Percentiles rank a stretch among this genome's conserved stretches.
phyloP scores from a whole-genome alignment of 176 grass and related monocot species.

The Raddia guianensis region DNA sequence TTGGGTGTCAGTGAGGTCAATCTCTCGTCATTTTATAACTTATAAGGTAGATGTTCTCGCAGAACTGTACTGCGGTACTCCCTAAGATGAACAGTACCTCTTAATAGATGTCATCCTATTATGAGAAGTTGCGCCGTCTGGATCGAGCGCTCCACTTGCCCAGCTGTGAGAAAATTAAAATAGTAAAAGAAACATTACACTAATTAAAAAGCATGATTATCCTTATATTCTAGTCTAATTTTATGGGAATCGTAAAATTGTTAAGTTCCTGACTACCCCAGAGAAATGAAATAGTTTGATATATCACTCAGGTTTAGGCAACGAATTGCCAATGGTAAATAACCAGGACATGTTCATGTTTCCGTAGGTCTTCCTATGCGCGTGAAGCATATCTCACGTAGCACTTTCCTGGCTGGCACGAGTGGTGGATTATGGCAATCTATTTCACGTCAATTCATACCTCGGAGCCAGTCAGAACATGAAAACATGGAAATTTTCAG shows the following conservation, averaged over 20 bases:
- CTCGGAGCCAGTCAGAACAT: not conserved
- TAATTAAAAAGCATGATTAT: not conserved
- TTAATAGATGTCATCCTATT: constrained; percentile 78
- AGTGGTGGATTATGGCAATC: not conserved
- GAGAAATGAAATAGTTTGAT: constrained; percentile 23
- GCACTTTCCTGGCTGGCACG: not conserved
- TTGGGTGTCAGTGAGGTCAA: too few species aligned
- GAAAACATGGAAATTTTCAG: not conserved
- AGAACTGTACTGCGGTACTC: not conserved
- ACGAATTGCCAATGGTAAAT: not conserved
- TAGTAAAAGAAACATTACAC: constrained; percentile 20
- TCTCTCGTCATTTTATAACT: not conserved
- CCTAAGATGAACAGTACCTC: constrained; percentile 53
- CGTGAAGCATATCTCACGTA: not conserved
- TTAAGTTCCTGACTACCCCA: constrained; percentile 25
- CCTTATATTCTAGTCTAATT: not conserved
- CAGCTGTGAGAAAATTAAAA: constrained; percentile 56
- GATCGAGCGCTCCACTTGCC: constrained; percentile 94
- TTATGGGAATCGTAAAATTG: not conserved
- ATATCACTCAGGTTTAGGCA: not conserved
- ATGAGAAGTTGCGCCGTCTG: constrained; percentile 54
- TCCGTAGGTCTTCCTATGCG: not conserved
- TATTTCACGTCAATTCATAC: not conserved
- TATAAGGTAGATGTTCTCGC: not conserved
- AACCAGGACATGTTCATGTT: not conserved